Percentiles rank a stretch among this genome's conserved stretches.
phyloP scores from a whole-genome alignment of 1,139 yeast genomes.

The Scheffersomyces cryptocercus region DNA sequence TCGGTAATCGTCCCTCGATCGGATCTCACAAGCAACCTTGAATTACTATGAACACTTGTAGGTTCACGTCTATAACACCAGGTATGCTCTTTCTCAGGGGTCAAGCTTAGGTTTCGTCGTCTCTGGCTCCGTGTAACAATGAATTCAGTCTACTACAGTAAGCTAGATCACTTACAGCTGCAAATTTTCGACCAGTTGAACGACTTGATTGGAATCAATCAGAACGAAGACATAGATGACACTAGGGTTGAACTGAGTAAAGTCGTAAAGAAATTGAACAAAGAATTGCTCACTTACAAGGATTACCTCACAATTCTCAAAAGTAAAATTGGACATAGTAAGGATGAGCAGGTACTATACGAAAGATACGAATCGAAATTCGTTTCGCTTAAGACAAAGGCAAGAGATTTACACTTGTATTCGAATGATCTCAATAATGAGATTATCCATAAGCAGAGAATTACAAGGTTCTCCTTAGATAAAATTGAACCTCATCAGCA shows the following conservation, averaged over 20 bases:
- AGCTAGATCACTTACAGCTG: conserved; percentile 11
- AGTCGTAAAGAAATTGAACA: conserved; percentile 10
- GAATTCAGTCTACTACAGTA: not conserved
- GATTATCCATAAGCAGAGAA: conserved; percentile 15
- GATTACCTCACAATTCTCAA: conserved; percentile 6
- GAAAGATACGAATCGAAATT: conserved; percentile 16
- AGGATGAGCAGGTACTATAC: conserved; percentile 5
- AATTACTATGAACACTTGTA: no score
- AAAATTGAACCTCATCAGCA: not conserved
- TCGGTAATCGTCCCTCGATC: no score
- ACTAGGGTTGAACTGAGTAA: conserved; percentile 7
- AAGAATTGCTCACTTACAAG: conserved; percentile 9
- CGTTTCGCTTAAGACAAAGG: conserved; percentile 12
- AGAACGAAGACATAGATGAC: conserved; percentile 6
- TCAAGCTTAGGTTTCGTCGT: no score
- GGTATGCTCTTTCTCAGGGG: no score
- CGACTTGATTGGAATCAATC: conserved; percentile 8
- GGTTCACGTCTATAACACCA: no score
- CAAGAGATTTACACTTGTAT: conserved; percentile 18
- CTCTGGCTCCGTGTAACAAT: no score
- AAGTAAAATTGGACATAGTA: conserved; percentile 4
- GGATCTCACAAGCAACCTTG: no score
- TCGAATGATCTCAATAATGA: conserved; percentile 14
- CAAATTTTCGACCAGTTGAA: conserved; percentile 9
- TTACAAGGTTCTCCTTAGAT: conserved; percentile 11